Evolutionary conservation across 345 rosid genomes (phyloP), one percentile per base, ranked within the genome.

Genomic region (Melastoma malabathricum): DNA sequence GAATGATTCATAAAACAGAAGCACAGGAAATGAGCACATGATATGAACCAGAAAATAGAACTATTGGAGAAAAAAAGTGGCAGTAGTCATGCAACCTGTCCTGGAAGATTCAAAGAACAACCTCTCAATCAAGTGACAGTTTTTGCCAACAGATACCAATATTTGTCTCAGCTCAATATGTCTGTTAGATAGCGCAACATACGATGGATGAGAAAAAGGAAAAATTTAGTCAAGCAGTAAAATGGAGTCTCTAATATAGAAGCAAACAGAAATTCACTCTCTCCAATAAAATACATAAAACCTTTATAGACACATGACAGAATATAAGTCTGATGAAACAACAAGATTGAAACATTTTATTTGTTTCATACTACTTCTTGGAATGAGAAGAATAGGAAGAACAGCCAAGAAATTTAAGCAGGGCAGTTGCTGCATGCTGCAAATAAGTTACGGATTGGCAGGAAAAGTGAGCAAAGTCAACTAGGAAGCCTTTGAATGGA

Each of bases 81-180:
- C 27, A 18, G 44, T 23, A 44, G 63, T 64, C 52, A 58, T 23
- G 48, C 56, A 27, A 85, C 97, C 80, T 72, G 71, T 68, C 61
- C 67, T 75, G n/a, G 77, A 79, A 57, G 81, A 74, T 59, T 85
- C 87, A 44, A 89, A 79, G 73, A 72, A 77, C 66, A 82, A 74
- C 18, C 89, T 75, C 74, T 78, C 89, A 63, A 89, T 69, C 62
- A 77, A 67, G 60, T 59, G 89, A 49, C 89, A 85, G 59, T 68
- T 69, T 55, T 12, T 47, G 68, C 85, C 71, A 56, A 84, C 81
- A 9, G 83, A 66, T 65, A 57, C 68, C 74, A 85, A 72, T 34
- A 87, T 58, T 64, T 72, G 81, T 57, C 80, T 75, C 68, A 78
- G 54, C 59, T 75, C 84, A 65, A 75, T 76, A 48, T 79, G 81